Conservation (phyloP, 306 rosid genomes). For the Arachis stenosperma region DNA sequence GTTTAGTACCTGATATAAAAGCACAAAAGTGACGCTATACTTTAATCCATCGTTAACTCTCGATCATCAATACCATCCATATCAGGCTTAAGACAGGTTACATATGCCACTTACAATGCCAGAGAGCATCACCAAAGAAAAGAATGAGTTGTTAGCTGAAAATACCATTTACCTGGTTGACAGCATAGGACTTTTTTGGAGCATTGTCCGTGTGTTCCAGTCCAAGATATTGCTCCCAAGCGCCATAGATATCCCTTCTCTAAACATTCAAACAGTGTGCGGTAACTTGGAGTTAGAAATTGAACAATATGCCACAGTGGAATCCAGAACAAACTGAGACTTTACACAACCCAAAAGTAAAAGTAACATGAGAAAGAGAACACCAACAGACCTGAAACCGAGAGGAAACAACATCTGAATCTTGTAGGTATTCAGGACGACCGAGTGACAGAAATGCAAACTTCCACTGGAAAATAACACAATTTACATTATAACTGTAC, state of each 20-base stretch:
- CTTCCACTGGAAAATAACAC: slow-evolving; percentile 67
- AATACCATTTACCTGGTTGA: slow-evolving; percentile 65
- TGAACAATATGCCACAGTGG: not conserved
- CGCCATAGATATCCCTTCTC: slow-evolving; percentile 92
- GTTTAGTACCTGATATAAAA: not conserved
- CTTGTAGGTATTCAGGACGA: slow-evolving; percentile 94
- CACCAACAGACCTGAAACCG: slow-evolving; percentile 79
- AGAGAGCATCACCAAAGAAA: not conserved
- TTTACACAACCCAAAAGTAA: slow-evolving; percentile 15
- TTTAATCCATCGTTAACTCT: not conserved
- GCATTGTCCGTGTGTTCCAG: slow-evolving; percentile 84
- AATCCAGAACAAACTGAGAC: not conserved
- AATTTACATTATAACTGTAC: slow-evolving; percentile 8
- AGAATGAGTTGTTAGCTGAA: not conserved
- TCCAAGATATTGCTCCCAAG: slow-evolving; percentile 99
- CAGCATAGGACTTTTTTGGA: slow-evolving; percentile 73
- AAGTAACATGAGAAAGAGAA: not conserved
- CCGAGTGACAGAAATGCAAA: slow-evolving; percentile 88
- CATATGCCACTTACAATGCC: not conserved
- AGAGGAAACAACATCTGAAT: slow-evolving; percentile 67
- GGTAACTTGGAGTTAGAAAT: slow-evolving; percentile 8
- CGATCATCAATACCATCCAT: not conserved
- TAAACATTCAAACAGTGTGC: slow-evolving; percentile 35
- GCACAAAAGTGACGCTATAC: not conserved
- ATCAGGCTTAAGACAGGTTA: not conserved